Conservation (phyloP, 2,329 filamentous ascomycete genomes). For the Fusarium napiforme region DNA sequence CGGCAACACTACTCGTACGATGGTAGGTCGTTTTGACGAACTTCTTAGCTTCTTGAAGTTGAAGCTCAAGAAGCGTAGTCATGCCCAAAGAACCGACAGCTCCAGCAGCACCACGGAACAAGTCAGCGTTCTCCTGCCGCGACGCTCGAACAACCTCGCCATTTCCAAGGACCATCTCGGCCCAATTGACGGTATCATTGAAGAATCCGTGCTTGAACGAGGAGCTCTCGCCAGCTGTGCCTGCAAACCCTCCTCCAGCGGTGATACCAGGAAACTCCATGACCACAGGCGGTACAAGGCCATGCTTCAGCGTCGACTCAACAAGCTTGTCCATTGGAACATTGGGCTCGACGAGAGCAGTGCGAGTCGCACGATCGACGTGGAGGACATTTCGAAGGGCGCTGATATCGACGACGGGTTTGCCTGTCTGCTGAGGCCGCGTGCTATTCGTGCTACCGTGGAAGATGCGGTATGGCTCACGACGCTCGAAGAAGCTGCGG, state of each 20-base stretch:
- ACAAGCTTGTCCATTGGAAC: conserved; percentile 75
- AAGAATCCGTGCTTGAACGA: conserved; percentile 75
- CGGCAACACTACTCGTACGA: conserved; percentile 54
- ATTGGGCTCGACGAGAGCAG: conserved; percentile 74
- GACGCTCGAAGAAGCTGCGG: conserved; percentile 55
- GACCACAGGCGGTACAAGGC: conserved; percentile 72
- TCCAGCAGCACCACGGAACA: conserved; percentile 74
- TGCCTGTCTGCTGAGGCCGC: conserved; percentile 61
- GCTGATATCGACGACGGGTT: conserved; percentile 75
- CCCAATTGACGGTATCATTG: conserved; percentile 67
- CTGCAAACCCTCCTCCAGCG: conserved; percentile 72
- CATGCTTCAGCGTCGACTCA: conserved; percentile 63
- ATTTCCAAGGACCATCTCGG: conserved; percentile 73
- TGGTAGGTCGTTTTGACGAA: conserved; percentile 70
- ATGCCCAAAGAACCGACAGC: conserved; percentile 74
- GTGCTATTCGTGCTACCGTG: conserved; percentile 84
- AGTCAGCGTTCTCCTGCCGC: conserved; percentile 63
- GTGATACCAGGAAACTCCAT: conserved; percentile 80
- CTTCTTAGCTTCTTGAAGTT: conserved; percentile 63
- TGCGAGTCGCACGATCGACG: conserved; percentile 63
- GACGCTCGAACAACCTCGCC: conserved; percentile 68
- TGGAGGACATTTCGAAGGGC: conserved; percentile 70
- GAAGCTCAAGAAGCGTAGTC: conserved; percentile 71
- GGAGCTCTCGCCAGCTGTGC: conserved; percentile 75
- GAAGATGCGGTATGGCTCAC: conserved; percentile 74